Base-by-base conservation (phyloP, 1,139 yeast genomes). In the Meyerozyma smithsonii region DNA sequence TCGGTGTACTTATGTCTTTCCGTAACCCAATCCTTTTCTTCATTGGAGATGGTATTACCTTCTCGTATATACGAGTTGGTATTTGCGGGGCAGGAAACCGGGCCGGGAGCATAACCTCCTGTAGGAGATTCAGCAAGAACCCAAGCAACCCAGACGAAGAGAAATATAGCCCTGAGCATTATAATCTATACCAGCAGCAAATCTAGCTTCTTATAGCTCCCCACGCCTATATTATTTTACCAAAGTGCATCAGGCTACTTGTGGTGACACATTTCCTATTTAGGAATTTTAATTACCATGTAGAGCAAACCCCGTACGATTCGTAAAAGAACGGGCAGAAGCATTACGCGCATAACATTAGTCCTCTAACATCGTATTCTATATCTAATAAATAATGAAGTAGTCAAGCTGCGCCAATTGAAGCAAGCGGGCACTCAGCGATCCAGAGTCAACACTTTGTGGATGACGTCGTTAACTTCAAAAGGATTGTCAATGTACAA, bases 61-160 rank as follows among this genome's bases (percentile, higher is more conserved):
- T 56, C 52, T 1, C 72, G 70, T 12, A 55, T 48, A 6, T 58
- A 47, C 4, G 51, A 41, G 6, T 45, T 44, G 34, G 12, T 21
- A 10, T 54, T 42, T 1, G 60, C 45, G 0, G 87, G 87, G 54
- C 92, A 84, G 4, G 69, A 58, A 5, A 78, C 79, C 14, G 56
- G 54, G 1, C 76, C 81, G 4, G 94, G 92, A 0, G 85, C 85
- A 52, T 83, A 84, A 1, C 78, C 69, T 37, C 78, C 74, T 0
- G 81, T 68, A 1, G 86, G 85, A 1, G 84, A 77, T 77, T 77
- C 73, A 0, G 80, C 81, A 14, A 14, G 15, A 1, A 19, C 40
- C 20, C n/a, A 15, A 3, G 36, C 34, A 16, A 14, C 34, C 21
- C 20, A 30, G 4, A 26, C 12, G 6, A 26, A 8, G 7, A 26